Percentiles rank a stretch among this genome's conserved stretches.
Conservation (phyloP, 768 basidiomycete genomes). For the Clitopilus hobsonii region DNA sequence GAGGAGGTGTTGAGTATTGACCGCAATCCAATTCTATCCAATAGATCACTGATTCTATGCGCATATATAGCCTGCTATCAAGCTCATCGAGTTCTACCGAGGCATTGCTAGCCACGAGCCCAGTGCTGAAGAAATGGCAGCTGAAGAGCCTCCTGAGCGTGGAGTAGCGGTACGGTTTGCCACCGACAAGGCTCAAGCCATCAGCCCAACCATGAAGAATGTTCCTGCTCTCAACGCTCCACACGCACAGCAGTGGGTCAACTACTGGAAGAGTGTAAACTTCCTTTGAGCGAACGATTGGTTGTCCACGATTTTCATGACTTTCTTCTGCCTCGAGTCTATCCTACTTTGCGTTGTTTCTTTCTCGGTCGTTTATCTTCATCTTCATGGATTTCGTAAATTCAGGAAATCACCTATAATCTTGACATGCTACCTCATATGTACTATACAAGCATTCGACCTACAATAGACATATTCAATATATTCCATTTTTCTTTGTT, state of each 20-base stretch:
- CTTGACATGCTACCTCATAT: too few species aligned
- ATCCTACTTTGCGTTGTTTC: too few species aligned
- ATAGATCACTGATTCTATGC: neutral
- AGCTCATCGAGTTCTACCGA: slow-evolving; percentile 29
- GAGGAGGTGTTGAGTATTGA: neutral
- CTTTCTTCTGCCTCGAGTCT: too few species aligned
- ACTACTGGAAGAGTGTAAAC: slow-evolving; percentile 29
- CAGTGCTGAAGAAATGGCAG: neutral
- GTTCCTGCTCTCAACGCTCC: slow-evolving; percentile 18
- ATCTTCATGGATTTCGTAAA: too few species aligned
- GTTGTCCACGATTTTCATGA: neutral
- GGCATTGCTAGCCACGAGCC: slow-evolving; percentile 11
- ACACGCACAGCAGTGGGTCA: slow-evolving; percentile 29
- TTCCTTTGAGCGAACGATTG: slow-evolving; percentile 9
- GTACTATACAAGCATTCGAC: too few species aligned
- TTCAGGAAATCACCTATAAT: too few species aligned
- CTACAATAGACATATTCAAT: too few species aligned
- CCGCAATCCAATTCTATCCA: neutral
- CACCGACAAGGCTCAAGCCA: slow-evolving; percentile 19
- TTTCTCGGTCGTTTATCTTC: too few species aligned
- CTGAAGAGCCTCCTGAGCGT: slow-evolving; percentile 9
- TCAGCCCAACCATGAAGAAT: slow-evolving; percentile 28
- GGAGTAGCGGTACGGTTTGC: slow-evolving; percentile 21
- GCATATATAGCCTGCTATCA: slow-evolving; percentile 25
- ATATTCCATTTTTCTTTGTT: too few species aligned